Evolutionary conservation across 2,329 filamentous ascomycete genomes (phyloP).

Genomic region (Penicillium sp.): DNA sequence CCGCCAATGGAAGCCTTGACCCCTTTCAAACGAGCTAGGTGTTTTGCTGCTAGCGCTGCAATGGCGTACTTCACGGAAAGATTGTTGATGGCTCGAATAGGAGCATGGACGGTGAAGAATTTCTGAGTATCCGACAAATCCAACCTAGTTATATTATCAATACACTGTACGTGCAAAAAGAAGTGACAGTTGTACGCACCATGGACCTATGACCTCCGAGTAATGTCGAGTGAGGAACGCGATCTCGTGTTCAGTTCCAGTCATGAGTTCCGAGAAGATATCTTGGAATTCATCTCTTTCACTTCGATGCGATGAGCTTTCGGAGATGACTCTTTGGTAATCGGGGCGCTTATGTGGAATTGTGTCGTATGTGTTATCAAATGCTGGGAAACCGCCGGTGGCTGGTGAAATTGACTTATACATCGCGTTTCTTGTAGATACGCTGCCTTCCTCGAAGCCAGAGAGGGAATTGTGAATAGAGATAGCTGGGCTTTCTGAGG

Average conservation of each 20-base stretch:
- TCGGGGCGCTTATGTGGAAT: neutral
- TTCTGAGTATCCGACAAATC: constrained; percentile 35
- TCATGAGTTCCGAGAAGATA: constrained; percentile 32
- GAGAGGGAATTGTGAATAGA: neutral
- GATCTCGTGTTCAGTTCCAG: constrained; percentile 32
- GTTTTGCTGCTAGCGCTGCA: constrained; percentile 35
- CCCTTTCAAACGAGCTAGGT: constrained; percentile 30
- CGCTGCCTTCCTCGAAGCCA: neutral
- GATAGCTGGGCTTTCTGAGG: neutral
- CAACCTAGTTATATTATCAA: constrained; percentile 22
- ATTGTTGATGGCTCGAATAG: constrained; percentile 31
- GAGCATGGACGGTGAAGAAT: constrained; percentile 33
- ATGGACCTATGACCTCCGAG: constrained; percentile 30
- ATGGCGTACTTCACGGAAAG: constrained; percentile 31
- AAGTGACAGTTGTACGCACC: constrained; percentile 18
- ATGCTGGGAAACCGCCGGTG: neutral
- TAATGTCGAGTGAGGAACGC: constrained; percentile 34
- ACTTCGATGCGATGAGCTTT: constrained; percentile 17
- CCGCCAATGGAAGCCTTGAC: constrained; percentile 15
- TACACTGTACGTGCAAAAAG: neutral
- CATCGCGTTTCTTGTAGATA: constrained; percentile 1
- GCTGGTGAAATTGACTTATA: constrained; percentile 9
- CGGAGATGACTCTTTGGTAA: constrained; percentile 2
- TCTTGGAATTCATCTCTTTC: constrained; percentile 29
- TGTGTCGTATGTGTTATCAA: constrained; percentile 2